A percentile compares a stretch with the other conserved stretches of the same genome.
Evolutionary conservation across 257 asterid species (phyloP).

Genomic region (Gentiana macrophylla): DNA sequence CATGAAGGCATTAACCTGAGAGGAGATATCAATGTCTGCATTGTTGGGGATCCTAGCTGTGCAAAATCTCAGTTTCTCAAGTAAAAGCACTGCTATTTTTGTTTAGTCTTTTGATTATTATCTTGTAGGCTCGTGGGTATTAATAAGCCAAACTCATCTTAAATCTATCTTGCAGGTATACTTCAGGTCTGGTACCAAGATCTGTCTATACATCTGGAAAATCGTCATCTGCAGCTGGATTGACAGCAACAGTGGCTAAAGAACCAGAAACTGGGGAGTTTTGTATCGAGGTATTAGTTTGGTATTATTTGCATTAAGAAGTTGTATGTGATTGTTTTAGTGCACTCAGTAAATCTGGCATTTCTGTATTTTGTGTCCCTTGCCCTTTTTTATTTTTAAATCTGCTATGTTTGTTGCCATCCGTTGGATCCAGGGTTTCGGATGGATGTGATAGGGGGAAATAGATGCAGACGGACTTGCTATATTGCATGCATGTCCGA

Average conservation of each 20-base stretch:
- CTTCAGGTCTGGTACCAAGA: conserved; percentile 82
- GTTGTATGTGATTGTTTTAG: too few species aligned
- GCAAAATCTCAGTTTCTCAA: conserved; percentile 96
- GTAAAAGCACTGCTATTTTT: conserved; percentile 22
- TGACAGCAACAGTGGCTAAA: conserved; percentile 98
- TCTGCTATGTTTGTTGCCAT: too few species aligned
- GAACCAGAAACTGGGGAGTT: conserved; percentile 99
- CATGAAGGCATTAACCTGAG: conserved; percentile 97
- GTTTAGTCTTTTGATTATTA: conserved; percentile 6
- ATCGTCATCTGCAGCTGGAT: conserved; percentile 98
- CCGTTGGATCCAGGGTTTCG: too few species aligned
- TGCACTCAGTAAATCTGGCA: too few species aligned
- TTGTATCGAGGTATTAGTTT: conserved; percentile 75
- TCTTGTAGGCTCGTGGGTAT: background rate
- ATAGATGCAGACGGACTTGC: too few species aligned
- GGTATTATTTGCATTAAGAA: background rate
- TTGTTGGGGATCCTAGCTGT: conserved; percentile 99
- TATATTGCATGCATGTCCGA: too few species aligned
- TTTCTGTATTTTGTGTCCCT: too few species aligned
- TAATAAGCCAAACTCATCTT: conserved; percentile 6
- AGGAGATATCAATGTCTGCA: conserved; percentile 95
- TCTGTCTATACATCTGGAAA: conserved; percentile 98
- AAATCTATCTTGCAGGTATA: conserved; percentile 42
- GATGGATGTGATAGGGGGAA: too few species aligned
- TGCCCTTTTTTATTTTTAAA: too few species aligned